Percentiles rank a stretch among this genome's conserved stretches.
Evolutionary conservation across 1,284 basidiomycete genomes (phyloP).

Genomic region (Cystobasidium pallidum): DNA sequence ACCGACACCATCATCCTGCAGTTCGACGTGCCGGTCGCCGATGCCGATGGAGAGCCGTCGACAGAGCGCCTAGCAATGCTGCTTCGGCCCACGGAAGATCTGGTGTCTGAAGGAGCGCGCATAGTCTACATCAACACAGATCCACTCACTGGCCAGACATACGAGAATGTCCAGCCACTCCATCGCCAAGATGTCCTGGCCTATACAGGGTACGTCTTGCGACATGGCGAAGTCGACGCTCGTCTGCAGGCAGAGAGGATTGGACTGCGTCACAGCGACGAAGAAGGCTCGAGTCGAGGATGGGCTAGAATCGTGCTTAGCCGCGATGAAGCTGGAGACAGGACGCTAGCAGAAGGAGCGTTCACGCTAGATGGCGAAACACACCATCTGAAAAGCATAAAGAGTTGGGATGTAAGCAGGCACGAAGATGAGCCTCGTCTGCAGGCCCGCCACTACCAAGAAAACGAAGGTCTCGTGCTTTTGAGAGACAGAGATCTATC

Average conservation of each 20-base stretch:
- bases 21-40: conserved; percentile 25
- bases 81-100: conserved; percentile 48
- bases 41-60: not conserved
- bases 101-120: conserved; percentile 49
- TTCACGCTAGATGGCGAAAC: conserved; percentile 70
- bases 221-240: conserved; percentile 43
- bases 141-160: conserved; percentile 38
- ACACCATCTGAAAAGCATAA: conserved; percentile 74
- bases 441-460: conserved; percentile 68
- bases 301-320: conserved; percentile 52
- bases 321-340: conserved; percentile 40
- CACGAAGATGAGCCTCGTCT: conserved; percentile 68
- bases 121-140: conserved; percentile 46
- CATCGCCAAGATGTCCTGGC: conserved; percentile 46
- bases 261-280: conserved; percentile 42
- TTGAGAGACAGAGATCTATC: conserved; percentile 51
- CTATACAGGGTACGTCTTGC: conserved; percentile 52
- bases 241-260: conserved; percentile 48
- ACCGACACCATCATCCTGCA: conserved; percentile 42
- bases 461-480: conserved; percentile 61
- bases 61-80: conserved; percentile 47
- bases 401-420: conserved; percentile 62
- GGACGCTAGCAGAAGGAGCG: conserved; percentile 68
- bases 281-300: conserved; percentile 39
- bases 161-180: conserved; percentile 42